Conservation (phyloP, 176 grass and related monocot species). For the Oryza glaberrima region DNA sequence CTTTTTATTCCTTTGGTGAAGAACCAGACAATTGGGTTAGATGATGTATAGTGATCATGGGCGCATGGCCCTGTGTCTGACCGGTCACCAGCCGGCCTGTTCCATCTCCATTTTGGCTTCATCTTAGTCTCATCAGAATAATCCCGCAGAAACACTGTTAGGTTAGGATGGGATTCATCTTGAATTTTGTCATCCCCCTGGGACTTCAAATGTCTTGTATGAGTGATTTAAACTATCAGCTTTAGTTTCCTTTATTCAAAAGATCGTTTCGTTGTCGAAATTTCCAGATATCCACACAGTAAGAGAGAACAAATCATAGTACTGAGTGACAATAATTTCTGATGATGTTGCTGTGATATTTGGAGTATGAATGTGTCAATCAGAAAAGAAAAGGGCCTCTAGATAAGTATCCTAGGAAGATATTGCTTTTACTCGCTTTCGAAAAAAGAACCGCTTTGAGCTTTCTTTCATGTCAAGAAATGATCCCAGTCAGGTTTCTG, state of each 20-base stretch:
- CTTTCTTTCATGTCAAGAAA: constrained; percentile 62
- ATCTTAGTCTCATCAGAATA: constrained; percentile 26
- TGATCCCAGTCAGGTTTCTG: constrained; percentile 38
- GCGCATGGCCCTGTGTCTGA: constrained; percentile 33
- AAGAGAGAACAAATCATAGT: not conserved
- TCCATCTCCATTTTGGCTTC: constrained; percentile 34
- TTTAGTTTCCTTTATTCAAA: not conserved
- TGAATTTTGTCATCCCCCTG: constrained; percentile 23
- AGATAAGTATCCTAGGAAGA: constrained; percentile 54
- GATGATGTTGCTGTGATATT: constrained; percentile 6
- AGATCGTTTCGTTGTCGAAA: constrained; percentile 5
- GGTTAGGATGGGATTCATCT: constrained; percentile 38
- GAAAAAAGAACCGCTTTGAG: constrained; percentile 38
- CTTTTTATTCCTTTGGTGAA: constrained; percentile 20
- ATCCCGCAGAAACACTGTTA: constrained; percentile 30
- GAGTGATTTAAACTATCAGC: constrained; percentile 14
- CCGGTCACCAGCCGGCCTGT: constrained; percentile 22
- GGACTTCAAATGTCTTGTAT: constrained; percentile 5
- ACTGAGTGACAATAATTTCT: not conserved
- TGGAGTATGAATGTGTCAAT: constrained; percentile 6
- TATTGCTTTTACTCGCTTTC: constrained; percentile 51
- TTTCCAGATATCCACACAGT: not conserved
- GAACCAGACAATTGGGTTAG: constrained; percentile 32
- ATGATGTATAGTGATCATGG: constrained; percentile 30
- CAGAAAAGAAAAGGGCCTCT: constrained; percentile 24